Base-by-base conservation (phyloP, 306 rosid species). In the Lathyrus oleraceus region DNA sequence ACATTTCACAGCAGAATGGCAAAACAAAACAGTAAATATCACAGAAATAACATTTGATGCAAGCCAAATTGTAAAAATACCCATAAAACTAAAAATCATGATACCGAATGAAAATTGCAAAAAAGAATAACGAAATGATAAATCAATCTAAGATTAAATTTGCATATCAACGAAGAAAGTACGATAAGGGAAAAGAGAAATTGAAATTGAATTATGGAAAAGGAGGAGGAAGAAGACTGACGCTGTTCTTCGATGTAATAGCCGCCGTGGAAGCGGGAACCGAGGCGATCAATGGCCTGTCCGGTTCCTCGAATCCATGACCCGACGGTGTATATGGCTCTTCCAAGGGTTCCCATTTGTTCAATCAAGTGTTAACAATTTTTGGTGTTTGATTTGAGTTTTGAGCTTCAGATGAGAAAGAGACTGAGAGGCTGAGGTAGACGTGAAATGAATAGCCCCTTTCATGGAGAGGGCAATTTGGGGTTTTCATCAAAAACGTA, bases 251-350 rank as follows among this genome's bases (percentile, higher is more conserved):
- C 84, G 84, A 90, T 77, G 78, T 61, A 76, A 89, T 86, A 88
- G 61, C 47, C 75, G 21, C 97, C 97, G 63, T 91, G 96, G 27
- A 91, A 87, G 81, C 89, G 89, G 44, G 82, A 85, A 25, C 97
- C 97, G 32, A 91, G 85, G 20, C 96, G 97, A 82, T 91, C 96
- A 63, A 91, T 78, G 81, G 89, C 96, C 44, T 88, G 96, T 6
- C 97, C 97, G 4, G 97, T 86, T 80, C 85, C 89, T 8, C 96
- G 87, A 83, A 91, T 83, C 97, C 87, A 91, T 69, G 82, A 82
- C 25, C 97, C 97, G 10, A 91, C 88, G 21, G 84, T 78, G 90
- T 88, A 91, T 32, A 91, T 85, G 23, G 81, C 96, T 78, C 76
- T 87, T 48, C 97, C 97, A 1, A 91, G 83, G 66, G 92, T 91